phyloP scores from a whole-genome alignment of 179 eudicot genomes.

The Camellia oleifera region DNA sequence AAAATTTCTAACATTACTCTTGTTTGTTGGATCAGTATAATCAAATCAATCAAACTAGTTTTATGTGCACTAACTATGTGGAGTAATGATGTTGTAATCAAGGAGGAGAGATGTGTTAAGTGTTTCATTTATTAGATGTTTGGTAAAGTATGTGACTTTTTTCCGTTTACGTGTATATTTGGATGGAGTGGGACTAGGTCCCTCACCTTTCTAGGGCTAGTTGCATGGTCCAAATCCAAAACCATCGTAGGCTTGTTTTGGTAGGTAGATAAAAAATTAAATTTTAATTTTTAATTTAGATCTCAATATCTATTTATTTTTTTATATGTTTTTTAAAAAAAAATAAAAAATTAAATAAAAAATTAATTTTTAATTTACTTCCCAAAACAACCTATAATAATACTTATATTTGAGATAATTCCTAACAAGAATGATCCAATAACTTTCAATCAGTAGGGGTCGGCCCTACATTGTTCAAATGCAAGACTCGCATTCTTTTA shows the following conservation, averaged over 20 bases:
- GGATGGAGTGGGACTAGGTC: not conserved
- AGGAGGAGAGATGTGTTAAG: not conserved
- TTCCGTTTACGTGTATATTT: slow-evolving; percentile 9
- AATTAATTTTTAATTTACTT: too few relatives aligned
- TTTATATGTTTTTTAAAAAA: too few relatives aligned
- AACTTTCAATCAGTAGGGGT: slow-evolving; percentile 13
- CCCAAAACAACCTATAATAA: not conserved
- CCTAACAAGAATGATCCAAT: slow-evolving; percentile 10
- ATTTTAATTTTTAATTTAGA: too few relatives aligned
- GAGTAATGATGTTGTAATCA: slow-evolving; percentile 9
- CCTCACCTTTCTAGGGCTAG: slow-evolving; percentile 13
- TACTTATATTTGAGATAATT: slow-evolving; percentile 14
- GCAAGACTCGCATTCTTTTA: not conserved
- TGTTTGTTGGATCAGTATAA: not conserved
- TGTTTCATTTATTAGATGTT: slow-evolving; percentile 10
- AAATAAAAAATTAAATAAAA: too few relatives aligned
- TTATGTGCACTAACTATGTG: not conserved
- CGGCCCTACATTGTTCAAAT: not conserved
- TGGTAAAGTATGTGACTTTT: slow-evolving; percentile 9
- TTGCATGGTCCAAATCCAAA: slow-evolving; percentile 20
- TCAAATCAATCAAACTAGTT: not conserved
- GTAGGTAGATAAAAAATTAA: too few relatives aligned
- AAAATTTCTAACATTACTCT: too few relatives aligned
- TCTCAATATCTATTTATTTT: too few relatives aligned
- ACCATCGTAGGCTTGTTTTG: slow-evolving; percentile 1